Evolutionary conservation across 805 yeast genomes (phyloP).

Genomic region (Sporopachydermia lactativora): DNA sequence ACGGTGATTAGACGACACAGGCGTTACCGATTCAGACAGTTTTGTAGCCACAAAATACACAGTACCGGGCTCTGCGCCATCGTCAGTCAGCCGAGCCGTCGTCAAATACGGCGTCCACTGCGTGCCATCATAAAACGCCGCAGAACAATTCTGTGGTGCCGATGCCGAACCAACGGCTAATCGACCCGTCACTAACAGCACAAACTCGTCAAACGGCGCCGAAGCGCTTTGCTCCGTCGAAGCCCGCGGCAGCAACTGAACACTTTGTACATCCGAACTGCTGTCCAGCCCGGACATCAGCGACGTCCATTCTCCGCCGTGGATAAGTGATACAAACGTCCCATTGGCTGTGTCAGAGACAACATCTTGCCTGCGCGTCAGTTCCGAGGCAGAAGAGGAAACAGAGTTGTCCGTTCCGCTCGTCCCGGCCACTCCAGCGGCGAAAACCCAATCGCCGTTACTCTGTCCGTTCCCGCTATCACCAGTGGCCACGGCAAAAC

Average conservation of each 20-base stretch:
- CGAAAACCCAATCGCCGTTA: constrained; percentile 10
- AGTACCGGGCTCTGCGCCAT: constrained; percentile 12
- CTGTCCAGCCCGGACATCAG: constrained; percentile 5
- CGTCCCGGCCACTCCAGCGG: constrained; percentile 11
- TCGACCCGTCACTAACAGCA: constrained; percentile 45
- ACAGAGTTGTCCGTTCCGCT: too few relatives aligned
- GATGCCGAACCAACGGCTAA: constrained; percentile 28
- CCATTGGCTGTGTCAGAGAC: neutral
- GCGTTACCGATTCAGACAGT: neutral
- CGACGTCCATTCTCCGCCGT: constrained; percentile 10
- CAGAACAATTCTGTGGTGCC: constrained; percentile 43
- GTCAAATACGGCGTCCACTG: constrained; percentile 54
- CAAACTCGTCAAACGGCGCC: constrained; percentile 22
- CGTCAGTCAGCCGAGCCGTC: constrained; percentile 21
- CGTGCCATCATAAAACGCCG: constrained; percentile 52
- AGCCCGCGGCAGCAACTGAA: constrained; percentile 13
- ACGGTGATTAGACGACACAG: constrained; percentile 5
- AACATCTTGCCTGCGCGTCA: constrained; percentile 6
- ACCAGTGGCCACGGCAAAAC: constrained; percentile 11
- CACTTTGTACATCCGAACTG: constrained; percentile 12
- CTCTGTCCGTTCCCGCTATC: too few relatives aligned
- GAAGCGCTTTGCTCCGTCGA: constrained; percentile 25
- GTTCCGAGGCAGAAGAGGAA: constrained; percentile 4
- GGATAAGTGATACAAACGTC: constrained; percentile 10
- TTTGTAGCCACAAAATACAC: constrained; percentile 5